Conservation (phyloP, 306 rosid genomes). For the Fragaria nilgerrensis region DNA sequence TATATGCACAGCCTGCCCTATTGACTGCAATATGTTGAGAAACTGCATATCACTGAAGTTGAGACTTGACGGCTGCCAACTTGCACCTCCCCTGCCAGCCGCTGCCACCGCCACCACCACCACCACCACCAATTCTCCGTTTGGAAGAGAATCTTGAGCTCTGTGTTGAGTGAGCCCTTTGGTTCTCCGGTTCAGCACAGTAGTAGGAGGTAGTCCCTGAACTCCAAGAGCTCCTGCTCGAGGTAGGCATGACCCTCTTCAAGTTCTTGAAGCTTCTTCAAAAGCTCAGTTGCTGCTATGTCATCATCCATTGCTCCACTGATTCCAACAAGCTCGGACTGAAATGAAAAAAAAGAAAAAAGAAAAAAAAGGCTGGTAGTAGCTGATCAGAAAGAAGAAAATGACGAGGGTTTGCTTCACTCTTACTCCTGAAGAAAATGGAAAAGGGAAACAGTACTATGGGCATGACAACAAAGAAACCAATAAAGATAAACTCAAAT, state of each 20-base stretch:
- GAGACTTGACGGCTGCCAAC: slow-evolving; percentile 47
- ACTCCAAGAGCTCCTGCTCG: slow-evolving; percentile 70
- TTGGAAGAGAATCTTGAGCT: slow-evolving; percentile 51
- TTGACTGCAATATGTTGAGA: slow-evolving; percentile 82
- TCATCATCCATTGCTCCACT: background rate
- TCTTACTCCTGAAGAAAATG: background rate
- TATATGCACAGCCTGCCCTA: slow-evolving; percentile 87
- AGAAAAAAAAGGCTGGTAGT: no score
- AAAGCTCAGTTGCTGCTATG: slow-evolving; percentile 55
- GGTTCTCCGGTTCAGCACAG: slow-evolving; percentile 39
- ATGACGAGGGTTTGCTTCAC: background rate
- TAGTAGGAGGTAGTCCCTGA: background rate
- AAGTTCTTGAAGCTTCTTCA: slow-evolving; percentile 73
- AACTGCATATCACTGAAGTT: slow-evolving; percentile 65
- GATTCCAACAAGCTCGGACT: background rate
- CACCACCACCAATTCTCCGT: slow-evolving; percentile 20
- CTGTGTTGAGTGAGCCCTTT: slow-evolving; percentile 83
- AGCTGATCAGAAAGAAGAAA: background rate
- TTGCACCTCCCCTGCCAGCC: slow-evolving; percentile 18
- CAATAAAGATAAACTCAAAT: no score
- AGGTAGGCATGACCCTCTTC: slow-evolving; percentile 77
- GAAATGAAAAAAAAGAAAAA: no score
- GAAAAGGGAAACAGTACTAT: no score
- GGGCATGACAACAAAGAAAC: no score
- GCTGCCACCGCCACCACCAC: background rate